These are phyloP conservation scores for Podaxis sp. DNA, from an alignment of 768 basidiomycete genomes.

Conservation along the genomic window DNA sequence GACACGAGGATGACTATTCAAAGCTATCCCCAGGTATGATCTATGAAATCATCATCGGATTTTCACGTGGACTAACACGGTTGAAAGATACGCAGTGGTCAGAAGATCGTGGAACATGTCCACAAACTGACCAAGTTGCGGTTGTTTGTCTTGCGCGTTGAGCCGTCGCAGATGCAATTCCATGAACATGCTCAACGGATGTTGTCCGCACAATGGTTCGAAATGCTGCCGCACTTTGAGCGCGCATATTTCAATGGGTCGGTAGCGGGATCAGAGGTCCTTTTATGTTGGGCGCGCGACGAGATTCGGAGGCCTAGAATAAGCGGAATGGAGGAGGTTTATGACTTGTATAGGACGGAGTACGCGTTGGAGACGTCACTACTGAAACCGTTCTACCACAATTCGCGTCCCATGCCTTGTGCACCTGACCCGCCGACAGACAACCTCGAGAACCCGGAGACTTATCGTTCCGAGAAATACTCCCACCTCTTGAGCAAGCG, in stretches of 20 bases:
- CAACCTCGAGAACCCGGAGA: not conserved
- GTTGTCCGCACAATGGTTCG: conserved; percentile 1
- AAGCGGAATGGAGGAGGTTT: not conserved
- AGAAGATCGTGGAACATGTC: conserved; percentile 4
- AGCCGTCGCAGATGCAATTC: not conserved
- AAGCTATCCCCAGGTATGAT: conserved; percentile 7
- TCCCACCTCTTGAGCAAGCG: too few species aligned
- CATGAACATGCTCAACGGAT: not conserved
- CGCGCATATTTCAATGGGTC: conserved; percentile 6
- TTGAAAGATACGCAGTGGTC: conserved; percentile 5
- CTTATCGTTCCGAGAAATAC: not conserved
- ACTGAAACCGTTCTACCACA: conserved; percentile 3
- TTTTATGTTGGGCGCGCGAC: not conserved
- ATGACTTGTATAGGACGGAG: not conserved
- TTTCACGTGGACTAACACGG: not conserved
- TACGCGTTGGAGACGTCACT: not conserved
- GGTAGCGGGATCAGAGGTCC: not conserved
- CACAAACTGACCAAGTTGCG: conserved; percentile 2
- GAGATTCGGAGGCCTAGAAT: not conserved
- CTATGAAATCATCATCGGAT: not conserved
- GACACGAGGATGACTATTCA: conserved; percentile 9
- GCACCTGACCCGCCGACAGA: conserved; percentile 10
- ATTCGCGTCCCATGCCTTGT: conserved; percentile 14
- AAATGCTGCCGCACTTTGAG: not conserved
- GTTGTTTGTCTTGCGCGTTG: conserved; percentile 1